Evolutionary conservation across 2,329 filamentous ascomycete genomes (phyloP), one percentile per base, ranked within the genome.

Genomic region (Alternaria sp.): DNA sequence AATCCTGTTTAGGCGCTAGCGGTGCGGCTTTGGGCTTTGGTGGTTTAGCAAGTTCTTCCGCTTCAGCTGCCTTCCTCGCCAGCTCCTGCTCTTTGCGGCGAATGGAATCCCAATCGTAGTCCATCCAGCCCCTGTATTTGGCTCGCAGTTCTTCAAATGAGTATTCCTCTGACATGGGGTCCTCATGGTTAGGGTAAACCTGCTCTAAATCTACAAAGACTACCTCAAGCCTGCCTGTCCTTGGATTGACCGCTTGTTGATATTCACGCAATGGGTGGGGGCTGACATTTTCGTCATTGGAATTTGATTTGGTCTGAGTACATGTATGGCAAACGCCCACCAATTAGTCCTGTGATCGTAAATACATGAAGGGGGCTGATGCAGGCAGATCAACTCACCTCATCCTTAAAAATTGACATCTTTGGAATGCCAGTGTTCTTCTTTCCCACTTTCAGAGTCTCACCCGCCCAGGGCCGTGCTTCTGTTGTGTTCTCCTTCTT

Each of bases 111-210:
- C 85, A 88, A 63, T 87, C 80, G 63, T 80, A 81, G 51, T 82
- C 73, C 60, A 85, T 76, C 84, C 85, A 88, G 0, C 94, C 94
- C 56, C 91, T 85, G 65, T 87, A 87, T 40, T 84, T 84, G 29
- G 94, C 94, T 79, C 93, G 88, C 23, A 99, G 80, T 78, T 99
- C 95, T 74, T 99, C 95, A 72, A 98, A 96, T 71, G 91, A 94
- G 61, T 91, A 84, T 77, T 97, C 94, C 31, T 87, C 87, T 3
- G 86, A 87, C 54, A 74, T 72, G 1, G 87, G 84, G 60, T 90
- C 85, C 44, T 89, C 85, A 23, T 87, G 86, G 37, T 89, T 89
- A 8, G 93, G 93, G 72, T 98, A 98, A 33, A 98, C 85, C 31
- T 88, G 87, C 74, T 93, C 88, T 51, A 98, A 83, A 71, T 96